A percentile compares a stretch with the other conserved stretches of the same genome.
These are phyloP conservation scores for Heterobasidion annosum DNA, from an alignment of 1,284 basidiomycete genomes.

Conservation along the genomic window DNA sequence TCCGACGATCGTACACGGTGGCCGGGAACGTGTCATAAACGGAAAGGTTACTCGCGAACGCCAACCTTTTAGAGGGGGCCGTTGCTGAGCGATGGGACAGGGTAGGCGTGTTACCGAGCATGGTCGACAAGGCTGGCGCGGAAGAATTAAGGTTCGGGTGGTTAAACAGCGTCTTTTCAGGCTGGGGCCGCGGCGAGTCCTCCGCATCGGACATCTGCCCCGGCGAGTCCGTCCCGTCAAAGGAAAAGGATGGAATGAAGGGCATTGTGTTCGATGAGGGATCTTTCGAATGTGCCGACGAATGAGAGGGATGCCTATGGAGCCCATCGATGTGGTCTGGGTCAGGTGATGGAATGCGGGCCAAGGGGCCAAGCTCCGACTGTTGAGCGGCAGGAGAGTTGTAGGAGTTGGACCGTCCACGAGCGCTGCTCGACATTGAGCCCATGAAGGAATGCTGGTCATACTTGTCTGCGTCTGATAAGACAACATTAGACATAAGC, in stretches of 20 bases:
- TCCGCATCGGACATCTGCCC: conserved; percentile 25
- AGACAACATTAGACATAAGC: neutral
- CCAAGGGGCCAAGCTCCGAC: conserved; percentile 61
- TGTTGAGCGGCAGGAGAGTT: conserved; percentile 45
- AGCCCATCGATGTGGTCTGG: conserved; percentile 83
- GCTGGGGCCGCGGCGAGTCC: conserved; percentile 14
- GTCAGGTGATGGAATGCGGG: conserved; percentile 70
- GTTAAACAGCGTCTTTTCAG: conserved; percentile 46
- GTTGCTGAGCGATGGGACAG: conserved; percentile 49
- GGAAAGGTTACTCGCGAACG: conserved; percentile 87
- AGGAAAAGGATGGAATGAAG: conserved; percentile 53
- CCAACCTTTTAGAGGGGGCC: conserved; percentile 61
- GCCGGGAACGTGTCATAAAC: conserved; percentile 95
- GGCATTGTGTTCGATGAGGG: conserved; percentile 16
- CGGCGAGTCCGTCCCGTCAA: conserved; percentile 31
- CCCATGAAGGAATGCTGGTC: conserved; percentile 50
- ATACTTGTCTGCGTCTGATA: conserved; percentile 52
- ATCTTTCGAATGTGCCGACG: conserved; percentile 24
- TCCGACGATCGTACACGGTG: conserved; percentile 86
- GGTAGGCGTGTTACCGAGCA: conserved; percentile 35
- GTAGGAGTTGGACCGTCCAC: conserved; percentile 74
- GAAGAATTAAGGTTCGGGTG: conserved; percentile 70
- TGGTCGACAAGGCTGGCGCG: conserved; percentile 73
- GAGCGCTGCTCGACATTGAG: conserved; percentile 17
- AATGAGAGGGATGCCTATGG: conserved; percentile 52